A percentile compares a stretch with the other conserved stretches of the same genome.
Conservation (phyloP, 305 asterid genomes). For the Solanum hybrid region DNA sequence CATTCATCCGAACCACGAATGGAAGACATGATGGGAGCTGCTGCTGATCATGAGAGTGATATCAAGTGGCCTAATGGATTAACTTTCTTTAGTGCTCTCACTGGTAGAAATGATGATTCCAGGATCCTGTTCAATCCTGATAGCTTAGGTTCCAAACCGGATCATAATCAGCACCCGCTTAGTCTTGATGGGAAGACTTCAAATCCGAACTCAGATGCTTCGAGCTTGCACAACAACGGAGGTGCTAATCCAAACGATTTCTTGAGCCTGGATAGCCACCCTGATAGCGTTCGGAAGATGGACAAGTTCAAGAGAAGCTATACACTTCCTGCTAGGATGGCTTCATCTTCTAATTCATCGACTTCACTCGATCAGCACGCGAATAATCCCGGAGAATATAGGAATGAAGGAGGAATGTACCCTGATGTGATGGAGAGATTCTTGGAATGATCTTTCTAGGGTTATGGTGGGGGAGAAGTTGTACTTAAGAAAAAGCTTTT, state of each 20-base stretch:
- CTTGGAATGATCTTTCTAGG: conserved; percentile 35
- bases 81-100: conserved; percentile 68
- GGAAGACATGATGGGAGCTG: conserved; percentile 50
- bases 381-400: conserved; percentile 53
- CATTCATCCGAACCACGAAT: conserved; percentile 55
- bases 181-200: conserved; percentile 13
- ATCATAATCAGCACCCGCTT: conserved; percentile 15
- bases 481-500: conserved; percentile 26
- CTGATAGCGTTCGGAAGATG: conserved; percentile 34
- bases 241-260: conserved; percentile 43
- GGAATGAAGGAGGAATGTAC: conserved; percentile 68
- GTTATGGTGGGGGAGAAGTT: conserved; percentile 14
- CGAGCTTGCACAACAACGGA: conserved; percentile 27
- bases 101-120: conserved; percentile 60
- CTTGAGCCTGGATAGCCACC: conserved; percentile 71
- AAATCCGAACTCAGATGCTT: conserved; percentile 26
- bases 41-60: conserved; percentile 48
- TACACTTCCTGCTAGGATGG: conserved; percentile 74
- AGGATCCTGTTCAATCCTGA: conserved; percentile 65
- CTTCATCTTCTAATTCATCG: conserved; percentile 56
- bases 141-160: conserved; percentile 32
- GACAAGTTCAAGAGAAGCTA: conserved; percentile 75
- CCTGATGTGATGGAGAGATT: conserved; percentile 79
- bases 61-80: conserved; percentile 95
- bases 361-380: conserved; percentile 55